These are phyloP conservation scores for Tinospora cordifolia DNA, from an alignment of 164 flowering plant genomes.

Conservation along the genomic window DNA sequence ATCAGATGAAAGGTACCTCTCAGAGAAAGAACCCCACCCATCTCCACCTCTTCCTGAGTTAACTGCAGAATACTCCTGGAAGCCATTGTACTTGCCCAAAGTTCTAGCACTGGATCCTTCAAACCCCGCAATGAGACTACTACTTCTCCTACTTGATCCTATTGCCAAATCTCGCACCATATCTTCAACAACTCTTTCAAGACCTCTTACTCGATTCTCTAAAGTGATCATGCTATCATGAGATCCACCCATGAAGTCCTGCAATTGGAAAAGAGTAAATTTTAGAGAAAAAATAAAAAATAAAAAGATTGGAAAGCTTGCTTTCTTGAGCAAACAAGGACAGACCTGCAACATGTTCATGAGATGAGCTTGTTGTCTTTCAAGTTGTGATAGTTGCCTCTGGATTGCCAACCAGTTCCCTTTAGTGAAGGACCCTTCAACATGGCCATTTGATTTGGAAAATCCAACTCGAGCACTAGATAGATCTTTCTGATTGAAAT, in stretches of 20 bases:
- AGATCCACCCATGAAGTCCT: slow-evolving; percentile 98
- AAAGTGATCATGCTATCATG: slow-evolving; percentile 86
- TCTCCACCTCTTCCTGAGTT: slow-evolving; percentile 49
- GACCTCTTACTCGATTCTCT: slow-evolving; percentile 84
- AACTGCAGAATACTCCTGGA: slow-evolving; percentile 42
- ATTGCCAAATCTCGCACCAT: slow-evolving; percentile 73
- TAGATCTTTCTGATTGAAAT: too few relatives aligned
- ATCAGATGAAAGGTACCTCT: slow-evolving; percentile 60
- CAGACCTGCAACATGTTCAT: slow-evolving; percentile 92
- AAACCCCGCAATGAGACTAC: too few relatives aligned
- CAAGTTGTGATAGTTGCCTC: too few relatives aligned
- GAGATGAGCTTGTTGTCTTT: too few relatives aligned
- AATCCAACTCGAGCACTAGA: too few relatives aligned
- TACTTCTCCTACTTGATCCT: slow-evolving; percentile 60
- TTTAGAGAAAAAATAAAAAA: background rate
- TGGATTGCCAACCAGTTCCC: too few relatives aligned
- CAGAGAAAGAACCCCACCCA: slow-evolving; percentile 46
- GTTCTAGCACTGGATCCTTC: too few relatives aligned
- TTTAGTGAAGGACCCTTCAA: too few relatives aligned
- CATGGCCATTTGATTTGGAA: too few relatives aligned
- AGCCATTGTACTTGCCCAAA: slow-evolving; percentile 59
- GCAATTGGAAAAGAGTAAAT: slow-evolving; percentile 21
- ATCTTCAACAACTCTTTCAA: slow-evolving; percentile 93
- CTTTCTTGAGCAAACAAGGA: slow-evolving; percentile 11
- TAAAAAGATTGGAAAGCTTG: slow-evolving; percentile 5